These are phyloP conservation scores for Rhytidhysteron rufulum DNA, from an alignment of 2,329 filamentous ascomycete species.

Conservation along the genomic window DNA sequence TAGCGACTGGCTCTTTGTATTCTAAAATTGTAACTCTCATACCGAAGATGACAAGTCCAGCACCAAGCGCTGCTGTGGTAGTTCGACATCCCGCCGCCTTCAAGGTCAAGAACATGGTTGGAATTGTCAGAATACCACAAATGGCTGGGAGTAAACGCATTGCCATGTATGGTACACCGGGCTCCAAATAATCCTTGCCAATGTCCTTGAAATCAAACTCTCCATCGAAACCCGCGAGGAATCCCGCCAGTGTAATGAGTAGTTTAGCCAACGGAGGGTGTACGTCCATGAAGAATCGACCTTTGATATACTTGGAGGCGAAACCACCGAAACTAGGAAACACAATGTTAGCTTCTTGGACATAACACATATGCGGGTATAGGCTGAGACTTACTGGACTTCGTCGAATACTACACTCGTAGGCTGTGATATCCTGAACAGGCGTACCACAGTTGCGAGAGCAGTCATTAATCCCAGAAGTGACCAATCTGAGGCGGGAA, in stretches of 20 bases:
- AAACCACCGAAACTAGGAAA: slow-evolving; percentile 84
- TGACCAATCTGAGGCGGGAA: slow-evolving; percentile 81
- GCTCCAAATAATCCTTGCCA: slow-evolving; percentile 96
- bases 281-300: slow-evolving; percentile 99
- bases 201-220: slow-evolving; percentile 99
- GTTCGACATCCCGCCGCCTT: slow-evolving; percentile 89
- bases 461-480: slow-evolving; percentile 69
- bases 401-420: slow-evolving; percentile 98
- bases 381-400: slow-evolving; percentile 74
- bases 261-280: slow-evolving; percentile 96
- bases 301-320: slow-evolving; percentile 98
- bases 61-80: slow-evolving; percentile 76
- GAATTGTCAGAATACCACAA: slow-evolving; percentile 81
- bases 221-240: slow-evolving; percentile 90
- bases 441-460: slow-evolving; percentile 71
- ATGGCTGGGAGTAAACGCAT: slow-evolving; percentile 94
- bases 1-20: slow-evolving; percentile 8
- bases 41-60: slow-evolving; percentile 89
- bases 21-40: slow-evolving; percentile 17
- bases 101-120: slow-evolving; percentile 89
- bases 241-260: slow-evolving; percentile 91
- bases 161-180: slow-evolving; percentile 90
- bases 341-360: slow-evolving; percentile 16
- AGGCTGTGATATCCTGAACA: slow-evolving; percentile 96
- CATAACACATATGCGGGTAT: neutral